Evolutionary conservation across 2,329 filamentous ascomycete species (phyloP).

Genomic region (Xylariaceae sp.): DNA sequence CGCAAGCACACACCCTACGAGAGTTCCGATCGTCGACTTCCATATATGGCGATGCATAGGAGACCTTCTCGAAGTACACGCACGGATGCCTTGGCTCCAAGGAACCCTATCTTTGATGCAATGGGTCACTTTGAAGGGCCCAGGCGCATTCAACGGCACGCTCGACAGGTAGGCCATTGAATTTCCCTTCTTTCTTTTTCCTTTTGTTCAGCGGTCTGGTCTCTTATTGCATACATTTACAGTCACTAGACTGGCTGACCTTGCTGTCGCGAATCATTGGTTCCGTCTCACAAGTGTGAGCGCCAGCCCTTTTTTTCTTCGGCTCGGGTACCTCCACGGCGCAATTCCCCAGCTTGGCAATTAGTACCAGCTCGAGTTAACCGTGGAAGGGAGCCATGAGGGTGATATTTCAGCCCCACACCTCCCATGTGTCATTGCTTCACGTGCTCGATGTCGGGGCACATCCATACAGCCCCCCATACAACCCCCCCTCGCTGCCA

Average conservation of each 20-base stretch:
- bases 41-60: conserved; percentile 69
- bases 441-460: not conserved
- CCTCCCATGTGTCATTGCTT: not conserved
- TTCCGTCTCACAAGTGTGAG: conserved; percentile 33
- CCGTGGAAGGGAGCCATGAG: not conserved
- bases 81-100: conserved; percentile 86
- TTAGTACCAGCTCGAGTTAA: conserved; percentile 5
- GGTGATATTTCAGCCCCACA: conserved; percentile 10
- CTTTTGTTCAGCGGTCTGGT: conserved; percentile 19
- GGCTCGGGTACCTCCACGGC: not conserved
- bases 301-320: conserved; percentile 20
- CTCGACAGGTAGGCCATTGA: conserved; percentile 77
- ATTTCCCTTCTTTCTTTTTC: conserved; percentile 30
- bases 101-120: conserved; percentile 71
- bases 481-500: not conserved
- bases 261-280: conserved; percentile 36
- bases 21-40: conserved; percentile 69
- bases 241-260: conserved; percentile 42
- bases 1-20: conserved; percentile 27
- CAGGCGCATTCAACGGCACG: conserved; percentile 68
- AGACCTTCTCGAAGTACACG: conserved; percentile 65
- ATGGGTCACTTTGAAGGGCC: conserved; percentile 66
- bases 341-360: conserved; percentile 12
- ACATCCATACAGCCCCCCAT: not conserved
- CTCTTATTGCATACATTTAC: conserved; percentile 40